Conservation (phyloP, 495 filamentous ascomycete genomes). For the Podospora pseudoanserina region DNA sequence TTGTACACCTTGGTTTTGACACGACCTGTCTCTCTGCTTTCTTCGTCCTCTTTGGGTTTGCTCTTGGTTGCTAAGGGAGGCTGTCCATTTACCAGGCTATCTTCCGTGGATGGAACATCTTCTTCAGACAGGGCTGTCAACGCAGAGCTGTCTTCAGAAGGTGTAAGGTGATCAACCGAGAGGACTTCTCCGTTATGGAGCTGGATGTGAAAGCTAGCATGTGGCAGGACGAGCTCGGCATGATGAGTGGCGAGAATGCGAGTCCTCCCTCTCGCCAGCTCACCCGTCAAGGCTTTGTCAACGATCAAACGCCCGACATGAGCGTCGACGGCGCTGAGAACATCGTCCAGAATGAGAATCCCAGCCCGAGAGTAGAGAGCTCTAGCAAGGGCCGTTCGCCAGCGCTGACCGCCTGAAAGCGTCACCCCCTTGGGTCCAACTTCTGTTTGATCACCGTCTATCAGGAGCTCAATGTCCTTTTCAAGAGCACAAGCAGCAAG, state of each 20-base stretch:
- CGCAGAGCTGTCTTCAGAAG: constrained; percentile 34
- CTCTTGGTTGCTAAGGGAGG: constrained; percentile 50
- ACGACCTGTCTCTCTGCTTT: constrained; percentile 49
- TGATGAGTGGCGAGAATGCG: constrained; percentile 55
- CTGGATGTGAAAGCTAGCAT: constrained; percentile 59
- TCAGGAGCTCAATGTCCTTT: constrained; percentile 60
- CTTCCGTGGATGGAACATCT: not conserved
- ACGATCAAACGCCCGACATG: constrained; percentile 49
- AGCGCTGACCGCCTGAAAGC: constrained; percentile 68
- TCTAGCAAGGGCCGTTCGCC: constrained; percentile 64
- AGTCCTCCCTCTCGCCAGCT: constrained; percentile 44
- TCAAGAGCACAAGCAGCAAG: constrained; percentile 61
- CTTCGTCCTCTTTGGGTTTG: constrained; percentile 34
- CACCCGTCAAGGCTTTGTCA: constrained; percentile 48
- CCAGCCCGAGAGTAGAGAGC: constrained; percentile 66
- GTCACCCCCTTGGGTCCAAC: constrained; percentile 68
- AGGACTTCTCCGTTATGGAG: constrained; percentile 56
- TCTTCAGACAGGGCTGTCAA: constrained; percentile 19
- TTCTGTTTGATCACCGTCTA: constrained; percentile 64
- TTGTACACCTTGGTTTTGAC: constrained; percentile 55
- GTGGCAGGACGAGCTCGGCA: constrained; percentile 51
- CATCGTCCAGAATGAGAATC: constrained; percentile 66
- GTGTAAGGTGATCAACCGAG: constrained; percentile 47
- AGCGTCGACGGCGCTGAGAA: constrained; percentile 60
- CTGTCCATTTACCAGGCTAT: constrained; percentile 7